A percentile compares a stretch with the other conserved stretches of the same genome.
These are phyloP conservation scores for Pyrenophora tritici-repentis DNA, from an alignment of 2,329 filamentous ascomycete species.

Conservation along the genomic window DNA sequence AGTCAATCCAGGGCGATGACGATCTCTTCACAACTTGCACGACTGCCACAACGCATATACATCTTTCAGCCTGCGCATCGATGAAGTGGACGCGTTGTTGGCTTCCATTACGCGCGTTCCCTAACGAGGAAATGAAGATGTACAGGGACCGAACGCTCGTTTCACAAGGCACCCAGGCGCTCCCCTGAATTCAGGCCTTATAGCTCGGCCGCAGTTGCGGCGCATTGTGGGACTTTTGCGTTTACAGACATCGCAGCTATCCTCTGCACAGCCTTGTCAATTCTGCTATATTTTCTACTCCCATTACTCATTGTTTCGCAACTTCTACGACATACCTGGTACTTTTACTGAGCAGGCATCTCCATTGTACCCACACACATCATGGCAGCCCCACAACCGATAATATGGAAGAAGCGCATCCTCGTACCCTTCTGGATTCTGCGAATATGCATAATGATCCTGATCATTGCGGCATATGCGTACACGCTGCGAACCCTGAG, in stretches of 20 bases:
- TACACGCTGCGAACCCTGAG: constrained; percentile 27
- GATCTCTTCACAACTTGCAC: neutral
- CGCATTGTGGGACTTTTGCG: neutral
- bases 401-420: constrained; percentile 46
- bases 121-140: constrained; percentile 23
- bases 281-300: neutral
- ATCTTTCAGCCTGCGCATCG: neutral
- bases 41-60: neutral
- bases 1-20: constrained; percentile 4
- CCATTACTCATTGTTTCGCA: neutral
- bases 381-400: constrained; percentile 30
- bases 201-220: constrained; percentile 16
- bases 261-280: constrained; percentile 8
- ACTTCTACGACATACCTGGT: neutral
- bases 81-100: constrained; percentile 2
- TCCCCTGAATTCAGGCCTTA: constrained; percentile 25
- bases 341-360: neutral
- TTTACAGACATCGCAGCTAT: constrained; percentile 1
- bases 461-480: constrained; percentile 39
- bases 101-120: neutral
- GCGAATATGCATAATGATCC: constrained; percentile 40
- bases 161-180: constrained; percentile 24
- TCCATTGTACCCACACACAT: neutral
- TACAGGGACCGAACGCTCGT: constrained; percentile 25
- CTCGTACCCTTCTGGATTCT: constrained; percentile 46